These are phyloP conservation scores for Artemisia princeps DNA, from an alignment of 140 eudicot genomes.

Conservation along the genomic window DNA sequence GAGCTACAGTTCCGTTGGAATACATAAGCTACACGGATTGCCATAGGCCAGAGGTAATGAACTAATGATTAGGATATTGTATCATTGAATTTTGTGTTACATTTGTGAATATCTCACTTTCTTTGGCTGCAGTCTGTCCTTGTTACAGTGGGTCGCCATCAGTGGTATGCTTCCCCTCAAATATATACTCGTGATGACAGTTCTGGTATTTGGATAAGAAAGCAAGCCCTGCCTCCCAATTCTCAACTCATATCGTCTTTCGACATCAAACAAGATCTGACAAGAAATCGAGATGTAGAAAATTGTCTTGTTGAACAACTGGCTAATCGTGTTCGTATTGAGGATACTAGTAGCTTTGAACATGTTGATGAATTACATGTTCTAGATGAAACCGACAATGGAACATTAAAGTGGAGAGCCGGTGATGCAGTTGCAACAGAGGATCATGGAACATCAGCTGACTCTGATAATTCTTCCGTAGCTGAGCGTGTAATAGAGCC, in stretches of 20 bases:
- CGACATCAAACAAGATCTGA: background rate
- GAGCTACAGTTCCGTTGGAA: constrained; percentile 79
- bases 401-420: constrained; percentile 36
- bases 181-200: constrained; percentile 73
- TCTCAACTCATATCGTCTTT: constrained; percentile 38
- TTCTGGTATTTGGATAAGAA: constrained; percentile 65
- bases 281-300: too few relatives aligned
- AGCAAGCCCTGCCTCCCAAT: constrained; percentile 43
- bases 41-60: constrained; percentile 68
- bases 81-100: too few relatives aligned
- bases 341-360: constrained; percentile 34
- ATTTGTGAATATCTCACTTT: too few relatives aligned
- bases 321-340: constrained; percentile 37
- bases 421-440: constrained; percentile 40
- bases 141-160: constrained; percentile 77
- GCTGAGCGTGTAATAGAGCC: constrained; percentile 94
- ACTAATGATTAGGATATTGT: background rate
- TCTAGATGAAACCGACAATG: constrained; percentile 48
- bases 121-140: constrained; percentile 59
- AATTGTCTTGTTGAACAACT: constrained; percentile 26
- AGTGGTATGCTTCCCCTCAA: constrained; percentile 86
- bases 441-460: constrained; percentile 48
- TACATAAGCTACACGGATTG: constrained; percentile 74
- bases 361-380: constrained; percentile 26
- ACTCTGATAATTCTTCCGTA: constrained; percentile 60